Conservation (phyloP, 805 yeast species). For the Zygoascus ofunaensis region DNA sequence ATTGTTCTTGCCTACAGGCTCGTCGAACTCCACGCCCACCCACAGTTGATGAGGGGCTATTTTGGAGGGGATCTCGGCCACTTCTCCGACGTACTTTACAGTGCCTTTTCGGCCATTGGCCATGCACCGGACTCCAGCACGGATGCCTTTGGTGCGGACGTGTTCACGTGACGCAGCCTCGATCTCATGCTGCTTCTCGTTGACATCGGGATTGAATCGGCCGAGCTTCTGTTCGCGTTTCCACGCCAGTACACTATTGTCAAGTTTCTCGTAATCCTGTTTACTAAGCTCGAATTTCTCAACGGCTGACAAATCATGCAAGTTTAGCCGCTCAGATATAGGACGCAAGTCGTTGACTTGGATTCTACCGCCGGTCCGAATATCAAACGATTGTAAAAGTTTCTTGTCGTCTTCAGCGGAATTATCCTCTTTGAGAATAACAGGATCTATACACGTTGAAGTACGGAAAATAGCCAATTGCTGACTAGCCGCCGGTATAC, state of each 20-base stretch:
- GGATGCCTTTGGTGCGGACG: constrained; percentile 11
- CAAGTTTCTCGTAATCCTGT: constrained; percentile 50
- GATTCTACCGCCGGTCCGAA: constrained; percentile 37
- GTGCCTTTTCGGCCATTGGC: constrained; percentile 53
- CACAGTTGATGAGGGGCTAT: constrained; percentile 33
- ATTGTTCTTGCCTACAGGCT: constrained; percentile 79
- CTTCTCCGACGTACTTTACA: constrained; percentile 60
- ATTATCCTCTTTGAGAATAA: constrained; percentile 5
- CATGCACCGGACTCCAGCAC: constrained; percentile 27
- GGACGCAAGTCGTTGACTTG: constrained; percentile 36
- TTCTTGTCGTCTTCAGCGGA: constrained; percentile 7
- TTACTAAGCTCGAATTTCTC: constrained; percentile 43
- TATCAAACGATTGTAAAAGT: constrained; percentile 6
- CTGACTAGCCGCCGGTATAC: constrained; percentile 52
- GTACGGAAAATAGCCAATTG: constrained; percentile 27
- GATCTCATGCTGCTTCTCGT: constrained; percentile 1
- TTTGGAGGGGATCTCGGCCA: constrained; percentile 47
- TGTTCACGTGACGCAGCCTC: constrained; percentile 10
- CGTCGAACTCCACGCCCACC: constrained; percentile 82
- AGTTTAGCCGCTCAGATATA: constrained; percentile 20
- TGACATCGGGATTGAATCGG: constrained; percentile 48
- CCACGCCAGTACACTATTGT: constrained; percentile 67
- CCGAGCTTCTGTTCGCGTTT: constrained; percentile 63
- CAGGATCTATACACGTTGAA: constrained; percentile 8
- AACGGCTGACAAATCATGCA: constrained; percentile 29